Conservation (phyloP, 2,329 filamentous ascomycete genomes). For the Hymenoscyphus infarciens region DNA sequence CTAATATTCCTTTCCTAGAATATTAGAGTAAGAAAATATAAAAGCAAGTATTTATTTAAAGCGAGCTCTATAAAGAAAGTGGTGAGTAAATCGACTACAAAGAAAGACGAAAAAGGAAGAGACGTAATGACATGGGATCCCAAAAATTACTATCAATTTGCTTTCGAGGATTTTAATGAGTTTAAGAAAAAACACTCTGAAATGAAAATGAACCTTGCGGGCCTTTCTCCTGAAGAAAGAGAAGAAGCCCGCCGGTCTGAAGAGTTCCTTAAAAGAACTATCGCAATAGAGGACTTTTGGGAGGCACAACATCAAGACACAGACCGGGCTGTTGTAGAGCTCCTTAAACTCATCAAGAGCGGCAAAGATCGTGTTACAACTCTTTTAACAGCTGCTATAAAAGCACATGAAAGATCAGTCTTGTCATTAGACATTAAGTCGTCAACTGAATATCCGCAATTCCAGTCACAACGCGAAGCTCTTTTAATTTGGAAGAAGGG, state of each 20-base stretch:
- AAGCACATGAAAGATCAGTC: no score
- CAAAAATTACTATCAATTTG: neutral
- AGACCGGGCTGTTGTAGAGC: neutral
- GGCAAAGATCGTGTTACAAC: no score
- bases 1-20: neutral
- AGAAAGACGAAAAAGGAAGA: neutral
- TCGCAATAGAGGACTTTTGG: neutral
- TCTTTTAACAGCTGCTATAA: no score
- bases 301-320: neutral
- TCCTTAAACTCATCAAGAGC: no score
- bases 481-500: no score
- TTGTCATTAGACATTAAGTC: no score
- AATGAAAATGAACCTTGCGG: neutral
- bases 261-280: neutral
- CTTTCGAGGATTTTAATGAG: neutral
- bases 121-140: neutral
- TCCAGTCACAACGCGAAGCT: no score
- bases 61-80: neutral
- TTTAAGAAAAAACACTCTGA: neutral
- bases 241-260: neutral
- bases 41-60: neutral
- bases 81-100: neutral
- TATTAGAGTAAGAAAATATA: neutral
- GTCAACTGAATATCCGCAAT: no score
- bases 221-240: neutral